Evolutionary conservation across 768 basidiomycete genomes (phyloP).

Genomic region (Tylopilus rubrobrunneus): DNA sequence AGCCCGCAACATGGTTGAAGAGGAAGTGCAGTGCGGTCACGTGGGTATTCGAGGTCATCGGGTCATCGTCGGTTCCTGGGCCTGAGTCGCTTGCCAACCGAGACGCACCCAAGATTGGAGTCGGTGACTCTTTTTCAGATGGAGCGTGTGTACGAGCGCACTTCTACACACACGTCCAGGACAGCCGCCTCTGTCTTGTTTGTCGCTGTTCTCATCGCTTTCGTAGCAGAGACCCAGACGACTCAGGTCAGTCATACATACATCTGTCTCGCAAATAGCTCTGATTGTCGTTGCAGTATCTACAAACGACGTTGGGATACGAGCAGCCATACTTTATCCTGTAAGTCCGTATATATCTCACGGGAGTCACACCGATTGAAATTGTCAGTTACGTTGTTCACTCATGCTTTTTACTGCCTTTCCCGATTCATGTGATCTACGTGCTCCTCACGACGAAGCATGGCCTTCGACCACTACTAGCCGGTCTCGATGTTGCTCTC

Average conservation of each 20-base stretch:
- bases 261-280: not conserved
- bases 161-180: constrained; percentile 24
- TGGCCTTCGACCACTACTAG: constrained; percentile 46
- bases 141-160: constrained; percentile 1
- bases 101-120: not conserved
- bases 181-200: constrained; percentile 53
- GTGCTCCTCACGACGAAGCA: constrained; percentile 49
- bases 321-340: constrained; percentile 88
- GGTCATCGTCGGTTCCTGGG: too few relatives aligned
- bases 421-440: constrained; percentile 77
- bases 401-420: constrained; percentile 70
- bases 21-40: constrained; percentile 3
- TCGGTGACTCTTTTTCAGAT: not conserved
- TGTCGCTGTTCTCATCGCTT: constrained; percentile 56
- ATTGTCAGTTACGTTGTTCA: constrained; percentile 77
- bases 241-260: constrained; percentile 53
- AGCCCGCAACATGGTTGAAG: constrained; percentile 45
- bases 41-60: constrained; percentile 1
- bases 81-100: too few relatives aligned
- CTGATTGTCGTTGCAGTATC: constrained; percentile 48
- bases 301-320: constrained; percentile 73
- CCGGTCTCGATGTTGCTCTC: constrained; percentile 49
- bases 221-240: constrained; percentile 73
- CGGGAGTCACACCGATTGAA: not conserved
- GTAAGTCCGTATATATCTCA: constrained; percentile 40